These are phyloP conservation scores for Lactifluus echinatus DNA, from an alignment of 768 basidiomycete species.

Conservation along the genomic window DNA sequence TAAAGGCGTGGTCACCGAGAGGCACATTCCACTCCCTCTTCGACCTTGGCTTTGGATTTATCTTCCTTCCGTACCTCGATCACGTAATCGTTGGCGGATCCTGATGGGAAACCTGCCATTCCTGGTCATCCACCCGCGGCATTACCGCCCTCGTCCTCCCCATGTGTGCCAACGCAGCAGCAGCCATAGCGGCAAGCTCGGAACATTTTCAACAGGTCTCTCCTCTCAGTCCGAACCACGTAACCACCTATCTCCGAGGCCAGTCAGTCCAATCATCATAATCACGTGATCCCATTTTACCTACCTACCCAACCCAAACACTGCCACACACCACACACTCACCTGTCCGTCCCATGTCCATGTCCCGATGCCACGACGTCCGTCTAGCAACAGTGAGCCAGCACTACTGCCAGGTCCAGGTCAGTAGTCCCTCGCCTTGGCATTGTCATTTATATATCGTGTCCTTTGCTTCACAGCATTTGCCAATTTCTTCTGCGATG, in stretches of 20 bases:
- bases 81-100: conserved; percentile 6
- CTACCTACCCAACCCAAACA: too few species aligned
- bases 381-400: neutral
- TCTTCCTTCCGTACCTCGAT: too few species aligned
- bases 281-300: too few species aligned
- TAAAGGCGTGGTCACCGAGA: conserved; percentile 10
- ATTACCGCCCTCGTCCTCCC: neutral
- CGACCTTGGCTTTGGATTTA: too few species aligned
- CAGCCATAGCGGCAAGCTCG: conserved; percentile 1
- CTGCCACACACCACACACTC: neutral
- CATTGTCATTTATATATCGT: too few species aligned
- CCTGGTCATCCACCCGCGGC: neutral
- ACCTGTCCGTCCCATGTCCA: neutral
- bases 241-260: too few species aligned
- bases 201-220: neutral
- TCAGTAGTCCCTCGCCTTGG: neutral
- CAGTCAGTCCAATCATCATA: too few species aligned
- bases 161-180: neutral
- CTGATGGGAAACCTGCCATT: neutral
- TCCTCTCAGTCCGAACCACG: too few species aligned
- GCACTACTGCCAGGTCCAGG: neutral
- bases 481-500: conserved; percentile 12
- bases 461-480: too few species aligned
- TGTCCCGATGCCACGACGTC: neutral
- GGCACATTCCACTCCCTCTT: too few species aligned